A percentile compares a stretch with the other conserved stretches of the same genome.
phyloP scores from a whole-genome alignment of 2,329 filamentous ascomycete species.

The Pezicula radicicola region DNA sequence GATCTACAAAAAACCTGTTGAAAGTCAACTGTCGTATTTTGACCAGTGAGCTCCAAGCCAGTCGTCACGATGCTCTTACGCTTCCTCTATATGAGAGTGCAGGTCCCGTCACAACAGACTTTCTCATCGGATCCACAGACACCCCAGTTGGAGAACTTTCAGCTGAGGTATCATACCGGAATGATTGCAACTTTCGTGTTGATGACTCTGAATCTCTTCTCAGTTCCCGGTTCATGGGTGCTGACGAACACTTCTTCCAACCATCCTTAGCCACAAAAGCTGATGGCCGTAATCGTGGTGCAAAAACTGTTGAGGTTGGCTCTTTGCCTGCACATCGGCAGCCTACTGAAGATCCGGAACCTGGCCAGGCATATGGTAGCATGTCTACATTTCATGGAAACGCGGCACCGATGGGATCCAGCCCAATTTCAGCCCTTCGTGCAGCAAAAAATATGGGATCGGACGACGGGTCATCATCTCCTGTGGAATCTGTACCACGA shows the following conservation, averaged over 20 bases:
- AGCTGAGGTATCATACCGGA: slow-evolving; percentile 79
- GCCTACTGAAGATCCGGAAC: slow-evolving; percentile 48
- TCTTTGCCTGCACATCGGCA: slow-evolving; percentile 70
- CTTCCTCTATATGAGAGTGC: slow-evolving; percentile 65
- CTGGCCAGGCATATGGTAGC: slow-evolving; percentile 82
- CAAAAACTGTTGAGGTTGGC: slow-evolving; percentile 54
- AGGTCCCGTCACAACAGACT: slow-evolving; percentile 66
- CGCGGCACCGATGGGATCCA: slow-evolving; percentile 72
- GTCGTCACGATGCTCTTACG: slow-evolving; percentile 65
- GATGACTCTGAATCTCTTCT: slow-evolving; percentile 88
- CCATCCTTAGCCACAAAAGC: slow-evolving; percentile 58
- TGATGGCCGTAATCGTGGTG: slow-evolving; percentile 34
- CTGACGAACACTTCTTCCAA: slow-evolving; percentile 83
- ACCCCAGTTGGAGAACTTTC: slow-evolving; percentile 83
- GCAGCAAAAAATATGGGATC: slow-evolving; percentile 62
- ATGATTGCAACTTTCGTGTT: slow-evolving; percentile 85
- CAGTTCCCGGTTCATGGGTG: slow-evolving; percentile 89
- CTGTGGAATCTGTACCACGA: slow-evolving; percentile 46
- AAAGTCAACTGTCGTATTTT: slow-evolving; percentile 78
- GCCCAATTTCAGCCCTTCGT: slow-evolving; percentile 79
- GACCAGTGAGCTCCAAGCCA: slow-evolving; percentile 49
- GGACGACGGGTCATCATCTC: slow-evolving; percentile 55
- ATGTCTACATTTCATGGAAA: slow-evolving; percentile 87
- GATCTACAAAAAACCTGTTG: slow-evolving; percentile 57
- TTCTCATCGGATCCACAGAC: slow-evolving; percentile 79